Conservation (phyloP, 768 basidiomycete species). For the Daedaleopsis sinensis region DNA sequence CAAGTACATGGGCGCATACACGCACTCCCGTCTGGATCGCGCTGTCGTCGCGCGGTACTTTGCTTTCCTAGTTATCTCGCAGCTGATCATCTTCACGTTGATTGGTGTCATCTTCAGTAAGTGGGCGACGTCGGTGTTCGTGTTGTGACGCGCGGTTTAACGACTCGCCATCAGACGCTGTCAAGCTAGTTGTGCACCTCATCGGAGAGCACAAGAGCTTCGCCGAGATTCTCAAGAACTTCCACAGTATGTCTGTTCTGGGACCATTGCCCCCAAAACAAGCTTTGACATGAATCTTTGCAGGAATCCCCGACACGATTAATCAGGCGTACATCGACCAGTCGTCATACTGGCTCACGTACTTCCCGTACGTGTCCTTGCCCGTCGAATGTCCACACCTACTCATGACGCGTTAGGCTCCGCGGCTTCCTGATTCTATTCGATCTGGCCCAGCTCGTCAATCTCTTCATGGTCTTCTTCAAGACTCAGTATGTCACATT, state of each 20-base stretch:
- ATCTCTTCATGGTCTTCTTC: slow-evolving; percentile 83
- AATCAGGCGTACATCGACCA: slow-evolving; percentile 92
- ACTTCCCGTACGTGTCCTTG: slow-evolving; percentile 69
- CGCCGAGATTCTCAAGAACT: slow-evolving; percentile 45
- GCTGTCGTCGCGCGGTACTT: slow-evolving; percentile 93
- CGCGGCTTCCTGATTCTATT: slow-evolving; percentile 95
- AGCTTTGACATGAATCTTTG: neutral
- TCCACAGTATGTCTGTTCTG: slow-evolving; percentile 40
- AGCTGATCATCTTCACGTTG: slow-evolving; percentile 91
- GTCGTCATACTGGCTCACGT: slow-evolving; percentile 90
- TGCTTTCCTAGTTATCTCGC: slow-evolving; percentile 91
- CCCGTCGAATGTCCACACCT: neutral
- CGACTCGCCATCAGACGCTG: slow-evolving; percentile 27
- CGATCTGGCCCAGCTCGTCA: slow-evolving; percentile 94
- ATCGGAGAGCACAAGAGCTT: slow-evolving; percentile 52
- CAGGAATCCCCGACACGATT: slow-evolving; percentile 72
- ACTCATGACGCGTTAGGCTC: slow-evolving; percentile 48
- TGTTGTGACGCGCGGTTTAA: no score
- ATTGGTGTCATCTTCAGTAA: slow-evolving; percentile 87
- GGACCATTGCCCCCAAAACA: neutral
- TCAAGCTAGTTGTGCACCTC: slow-evolving; percentile 47
- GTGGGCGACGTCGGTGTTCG: slow-evolving; percentile 28
- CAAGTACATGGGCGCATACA: slow-evolving; percentile 69
- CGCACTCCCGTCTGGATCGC: slow-evolving; percentile 82
- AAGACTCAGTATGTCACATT: slow-evolving; percentile 63